A percentile compares a stretch with the other conserved stretches of the same genome.
Evolutionary conservation across 176 grass and related monocot genomes (phyloP).

Genomic region (Dactylis glomerata): DNA sequence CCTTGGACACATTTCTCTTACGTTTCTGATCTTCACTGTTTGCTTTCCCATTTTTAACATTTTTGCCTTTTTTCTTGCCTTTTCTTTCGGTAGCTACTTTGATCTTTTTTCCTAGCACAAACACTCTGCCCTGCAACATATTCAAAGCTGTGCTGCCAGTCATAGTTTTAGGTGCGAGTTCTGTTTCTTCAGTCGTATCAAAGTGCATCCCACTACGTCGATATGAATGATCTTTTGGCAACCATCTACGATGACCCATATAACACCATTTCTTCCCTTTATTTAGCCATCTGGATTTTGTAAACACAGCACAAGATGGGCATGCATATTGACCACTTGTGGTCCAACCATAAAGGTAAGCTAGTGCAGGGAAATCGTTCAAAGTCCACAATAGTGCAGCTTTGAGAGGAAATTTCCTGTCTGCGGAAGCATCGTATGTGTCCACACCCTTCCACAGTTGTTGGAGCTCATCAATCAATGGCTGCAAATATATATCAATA

Average conservation of each 20-base stretch:
- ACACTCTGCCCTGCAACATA: neutral
- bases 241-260: neutral
- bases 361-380: slow-evolving; percentile 37
- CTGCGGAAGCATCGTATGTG: slow-evolving; percentile 24
- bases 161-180: neutral
- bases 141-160: neutral
- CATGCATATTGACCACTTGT: neutral
- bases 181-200: neutral
- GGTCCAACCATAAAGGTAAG: slow-evolving; percentile 20
- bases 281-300: neutral
- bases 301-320: neutral
- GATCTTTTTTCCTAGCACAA: neutral
- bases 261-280: neutral
- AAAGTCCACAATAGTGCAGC: slow-evolving; percentile 33
- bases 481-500: neutral
- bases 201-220: neutral
- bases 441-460: neutral
- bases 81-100: too few relatives aligned
- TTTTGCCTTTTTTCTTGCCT: neutral
- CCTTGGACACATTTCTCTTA: neutral
- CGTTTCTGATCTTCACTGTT: neutral
- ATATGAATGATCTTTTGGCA: neutral
- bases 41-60: too few relatives aligned
- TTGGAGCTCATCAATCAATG: neutral
- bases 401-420: neutral